Evolutionary conservation across 805 yeast genomes (phyloP).

Genomic region (Maudiozyma saulgeensis): DNA sequence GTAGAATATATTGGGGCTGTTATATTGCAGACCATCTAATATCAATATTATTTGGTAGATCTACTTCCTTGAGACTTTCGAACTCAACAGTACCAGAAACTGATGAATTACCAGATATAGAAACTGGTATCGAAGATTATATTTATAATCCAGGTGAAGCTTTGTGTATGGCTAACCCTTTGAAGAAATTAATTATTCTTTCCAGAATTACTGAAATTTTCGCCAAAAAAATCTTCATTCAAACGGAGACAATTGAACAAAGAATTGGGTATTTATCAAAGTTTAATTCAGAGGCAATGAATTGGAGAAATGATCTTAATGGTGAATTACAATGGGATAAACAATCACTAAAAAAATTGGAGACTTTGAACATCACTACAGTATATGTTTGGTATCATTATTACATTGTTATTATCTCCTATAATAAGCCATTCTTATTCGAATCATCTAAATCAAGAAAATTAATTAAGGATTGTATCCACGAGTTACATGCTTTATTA

Average conservation of each 20-base stretch:
- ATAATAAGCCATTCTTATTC: slow-evolving; percentile 44
- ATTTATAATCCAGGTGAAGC: slow-evolving; percentile 27
- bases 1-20: slow-evolving; percentile 54
- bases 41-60: slow-evolving; percentile 46
- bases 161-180: slow-evolving; percentile 17
- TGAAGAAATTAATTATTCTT: slow-evolving; percentile 33
- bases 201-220: slow-evolving; percentile 28
- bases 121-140: slow-evolving; percentile 46
- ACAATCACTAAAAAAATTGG: slow-evolving; percentile 26
- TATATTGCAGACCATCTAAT: slow-evolving; percentile 52
- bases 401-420: slow-evolving; percentile 44
- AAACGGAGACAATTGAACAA: slow-evolving; percentile 22
- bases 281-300: slow-evolving; percentile 37
- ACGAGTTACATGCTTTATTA: slow-evolving; percentile 17
- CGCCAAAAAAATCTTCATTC: slow-evolving; percentile 20
- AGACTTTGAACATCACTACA: slow-evolving; percentile 39
- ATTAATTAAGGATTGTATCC: slow-evolving; percentile 18
- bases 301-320: slow-evolving; percentile 41
- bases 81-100: slow-evolving; percentile 52
- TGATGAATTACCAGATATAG: slow-evolving; percentile 46
- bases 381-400: slow-evolving; percentile 43
- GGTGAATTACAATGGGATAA: slow-evolving; percentile 38
- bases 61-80: slow-evolving; percentile 40
- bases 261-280: slow-evolving; percentile 30
- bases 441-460: slow-evolving; percentile 14